phyloP scores from a whole-genome alignment of 257 asterid genomes.

The Gentiana straminea region DNA sequence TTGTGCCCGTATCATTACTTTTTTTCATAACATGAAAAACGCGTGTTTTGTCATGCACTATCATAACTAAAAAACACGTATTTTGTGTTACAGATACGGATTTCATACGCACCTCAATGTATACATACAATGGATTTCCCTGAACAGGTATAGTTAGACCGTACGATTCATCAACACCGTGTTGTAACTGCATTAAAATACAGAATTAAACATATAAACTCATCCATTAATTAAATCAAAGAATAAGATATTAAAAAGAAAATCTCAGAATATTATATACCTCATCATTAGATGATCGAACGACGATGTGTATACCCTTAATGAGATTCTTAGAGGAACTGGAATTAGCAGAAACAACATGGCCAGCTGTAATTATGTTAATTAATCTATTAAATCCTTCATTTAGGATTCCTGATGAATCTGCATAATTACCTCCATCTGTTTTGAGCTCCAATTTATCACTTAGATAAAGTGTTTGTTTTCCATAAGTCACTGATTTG shows the following conservation, averaged over 20 bases:
- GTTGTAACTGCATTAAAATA: slow-evolving; percentile 46
- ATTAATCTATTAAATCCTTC: slow-evolving; percentile 52
- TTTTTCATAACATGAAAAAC: too few species aligned
- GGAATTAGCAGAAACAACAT: slow-evolving; percentile 38
- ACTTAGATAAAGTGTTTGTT: slow-evolving; percentile 37
- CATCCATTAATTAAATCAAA: too few species aligned
- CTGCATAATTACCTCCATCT: slow-evolving; percentile 54
- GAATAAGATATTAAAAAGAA: too few species aligned
- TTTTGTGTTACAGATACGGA: too few species aligned
- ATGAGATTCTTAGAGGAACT: slow-evolving; percentile 34
- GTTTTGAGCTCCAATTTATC: slow-evolving; percentile 54
- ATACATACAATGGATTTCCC: slow-evolving; percentile 44
- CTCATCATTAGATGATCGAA: slow-evolving; percentile 62
- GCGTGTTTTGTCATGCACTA: too few species aligned
- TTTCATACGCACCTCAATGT: slow-evolving; percentile 49
- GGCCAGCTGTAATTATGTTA: slow-evolving; percentile 34
- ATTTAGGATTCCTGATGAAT: slow-evolving; percentile 67
- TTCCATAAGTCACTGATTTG: slow-evolving; percentile 48
- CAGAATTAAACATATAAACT: too few species aligned
- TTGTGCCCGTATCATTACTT: too few species aligned
- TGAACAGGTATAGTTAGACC: slow-evolving; percentile 39
- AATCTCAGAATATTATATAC: slow-evolving; percentile 22
- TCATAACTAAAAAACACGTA: too few species aligned
- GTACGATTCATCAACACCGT: slow-evolving; percentile 73
- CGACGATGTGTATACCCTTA: slow-evolving; percentile 55